Conservation (phyloP, 345 rosid genomes). For the Balakata baccata region DNA sequence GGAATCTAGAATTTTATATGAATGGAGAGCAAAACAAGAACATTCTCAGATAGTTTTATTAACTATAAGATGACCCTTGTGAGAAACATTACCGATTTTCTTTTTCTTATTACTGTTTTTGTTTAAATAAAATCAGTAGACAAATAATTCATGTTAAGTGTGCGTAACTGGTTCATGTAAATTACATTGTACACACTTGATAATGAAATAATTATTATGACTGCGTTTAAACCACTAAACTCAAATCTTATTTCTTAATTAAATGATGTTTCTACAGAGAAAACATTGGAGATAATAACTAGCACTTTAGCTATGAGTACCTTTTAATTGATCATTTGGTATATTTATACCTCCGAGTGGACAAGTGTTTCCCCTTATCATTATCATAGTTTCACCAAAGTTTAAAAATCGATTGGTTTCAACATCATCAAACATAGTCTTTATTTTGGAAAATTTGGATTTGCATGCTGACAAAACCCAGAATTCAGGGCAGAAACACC, state of each 20-base stretch:
- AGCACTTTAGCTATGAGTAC: background rate
- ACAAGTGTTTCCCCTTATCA: background rate
- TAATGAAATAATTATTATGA: background rate
- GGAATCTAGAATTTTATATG: background rate
- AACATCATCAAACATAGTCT: slow-evolving; percentile 12
- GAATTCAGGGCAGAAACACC: slow-evolving; percentile 64
- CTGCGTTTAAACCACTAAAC: background rate
- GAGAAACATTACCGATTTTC: background rate
- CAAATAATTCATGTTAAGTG: background rate
- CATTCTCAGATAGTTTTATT: background rate
- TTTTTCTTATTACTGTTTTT: background rate
- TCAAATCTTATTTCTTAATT: background rate
- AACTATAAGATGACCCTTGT: background rate
- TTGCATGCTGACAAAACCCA: background rate
- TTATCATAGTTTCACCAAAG: background rate
- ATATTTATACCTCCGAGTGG: background rate
- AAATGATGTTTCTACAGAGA: background rate
- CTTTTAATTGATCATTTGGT: background rate
- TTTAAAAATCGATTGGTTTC: background rate
- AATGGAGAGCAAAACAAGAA: background rate
- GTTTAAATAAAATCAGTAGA: background rate
- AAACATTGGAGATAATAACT: background rate
- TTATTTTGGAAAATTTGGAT: background rate
- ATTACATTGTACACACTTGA: too few species aligned
- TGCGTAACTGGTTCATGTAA: background rate